Base-by-base conservation (phyloP, 2,329 filamentous ascomycete genomes). In the Chaetomiaceae sp. region DNA sequence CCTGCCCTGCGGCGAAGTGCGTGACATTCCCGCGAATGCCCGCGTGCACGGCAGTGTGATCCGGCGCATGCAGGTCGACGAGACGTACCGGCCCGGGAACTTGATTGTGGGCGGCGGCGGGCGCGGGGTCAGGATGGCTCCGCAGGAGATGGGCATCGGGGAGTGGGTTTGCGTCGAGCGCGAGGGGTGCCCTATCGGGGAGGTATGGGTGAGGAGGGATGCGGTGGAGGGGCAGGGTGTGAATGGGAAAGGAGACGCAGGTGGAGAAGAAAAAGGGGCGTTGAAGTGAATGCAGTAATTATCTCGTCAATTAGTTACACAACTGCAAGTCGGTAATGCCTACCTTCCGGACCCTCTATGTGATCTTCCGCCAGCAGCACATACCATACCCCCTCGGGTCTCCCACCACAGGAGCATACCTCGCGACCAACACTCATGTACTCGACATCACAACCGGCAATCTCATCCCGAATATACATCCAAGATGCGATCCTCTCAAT, bases 91-190 rank as follows among this genome's bases (percentile, higher is more conserved):
- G 0, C 89, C 89, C 0, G 89, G 89, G 0, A 94, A 94, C 56
- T 67, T 94, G 48, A 90, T 94, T 55, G 70, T 91, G 2, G 89
- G 89, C 0, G 89, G 89, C 1, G 89, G 89, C 14, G 89, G 89
- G 0, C 74, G 88, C 27, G 89, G 88, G 1, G 74, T 82, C 1
- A 75, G 80, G 23, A 71, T 62, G 8, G 88, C 88, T 1, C 82
- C 85, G 0, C 63, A 75, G 6, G 69, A 82, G 25, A 69, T 78
- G 53, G 87, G 86, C 0, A 89, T 84, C 47, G 89, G 88, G 0
- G 78, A 87, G 13, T 92, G 89, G 89, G 74, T 78, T 4, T 80
- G 85, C 48, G 73, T 84, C 2, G 75, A 74, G n/a, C 76, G 85
- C 23, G 72, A 80, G 38, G 87, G 85, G 0, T 83, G 90, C 66